These are phyloP conservation scores for Elaeagnus macrophylla DNA, from an alignment of 306 rosid species.

Conservation along the genomic window DNA sequence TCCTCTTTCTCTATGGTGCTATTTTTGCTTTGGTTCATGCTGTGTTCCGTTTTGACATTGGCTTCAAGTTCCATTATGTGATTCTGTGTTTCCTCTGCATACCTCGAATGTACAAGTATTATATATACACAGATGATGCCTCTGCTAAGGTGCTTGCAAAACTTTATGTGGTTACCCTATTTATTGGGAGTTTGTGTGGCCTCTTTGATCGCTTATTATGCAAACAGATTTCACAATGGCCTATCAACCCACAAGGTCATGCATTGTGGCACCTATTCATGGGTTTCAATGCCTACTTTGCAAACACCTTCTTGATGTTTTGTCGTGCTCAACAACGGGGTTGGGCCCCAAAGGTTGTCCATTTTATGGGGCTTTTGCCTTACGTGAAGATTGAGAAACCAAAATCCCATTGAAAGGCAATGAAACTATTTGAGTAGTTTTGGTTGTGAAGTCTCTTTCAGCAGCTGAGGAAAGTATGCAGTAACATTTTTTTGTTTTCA, in stretches of 20 bases:
- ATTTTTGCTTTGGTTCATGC: conserved; percentile 51
- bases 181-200: conserved; percentile 62
- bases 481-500: conserved; percentile 2
- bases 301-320: conserved; percentile 85
- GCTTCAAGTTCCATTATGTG: too few species aligned
- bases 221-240: conserved; percentile 51
- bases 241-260: conserved; percentile 71
- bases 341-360: conserved; percentile 53
- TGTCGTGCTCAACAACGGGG: conserved; percentile 82
- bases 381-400: conserved; percentile 74
- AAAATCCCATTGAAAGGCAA: conserved; percentile 45
- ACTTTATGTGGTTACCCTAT: conserved; percentile 28
- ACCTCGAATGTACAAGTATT: too few species aligned
- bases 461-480: conserved; percentile 7
- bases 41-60: conserved; percentile 42
- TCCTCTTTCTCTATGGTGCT: conserved; percentile 69
- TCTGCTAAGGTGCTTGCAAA: too few species aligned
- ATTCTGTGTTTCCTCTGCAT: too few species aligned
- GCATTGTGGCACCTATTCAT: conserved; percentile 80
- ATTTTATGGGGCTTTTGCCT: conserved; percentile 55
- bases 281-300: conserved; percentile 66
- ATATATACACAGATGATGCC: too few species aligned
- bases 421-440: conserved; percentile 10
- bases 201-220: conserved; percentile 51
- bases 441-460: conserved; percentile 14